Evolutionary conservation across 352 stramenopile genomes (phyloP).

Genomic region (Globisporangium recalcitrans): DNA sequence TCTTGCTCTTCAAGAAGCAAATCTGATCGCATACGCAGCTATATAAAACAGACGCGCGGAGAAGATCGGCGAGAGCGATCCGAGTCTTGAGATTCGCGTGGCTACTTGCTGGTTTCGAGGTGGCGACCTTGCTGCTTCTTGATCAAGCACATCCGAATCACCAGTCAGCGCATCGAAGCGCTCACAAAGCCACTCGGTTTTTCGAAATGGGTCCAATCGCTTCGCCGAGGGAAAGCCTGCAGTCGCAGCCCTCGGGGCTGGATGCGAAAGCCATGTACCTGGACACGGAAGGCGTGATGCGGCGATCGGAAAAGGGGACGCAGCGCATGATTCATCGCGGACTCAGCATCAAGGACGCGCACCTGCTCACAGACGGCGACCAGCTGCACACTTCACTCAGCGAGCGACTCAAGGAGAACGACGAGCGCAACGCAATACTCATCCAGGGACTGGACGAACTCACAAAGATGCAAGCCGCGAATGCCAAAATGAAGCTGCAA

Average conservation of each 20-base stretch:
- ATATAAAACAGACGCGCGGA: neutral
- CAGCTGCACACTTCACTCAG: constrained; percentile 22
- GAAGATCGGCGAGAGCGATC: neutral
- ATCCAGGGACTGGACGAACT: constrained; percentile 6
- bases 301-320: constrained; percentile 27
- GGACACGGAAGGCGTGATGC: constrained; percentile 24
- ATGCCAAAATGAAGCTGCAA: constrained; percentile 32
- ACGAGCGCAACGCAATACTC: constrained; percentile 5
- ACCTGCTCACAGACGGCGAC: constrained; percentile 19
- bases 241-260: constrained; percentile 4
- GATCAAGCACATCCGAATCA: neutral
- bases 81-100: neutral
- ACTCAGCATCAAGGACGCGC: constrained; percentile 29
- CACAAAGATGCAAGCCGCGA: constrained; percentile 14
- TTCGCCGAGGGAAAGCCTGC: neutral
- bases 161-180: neutral
- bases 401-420: constrained; percentile 6
- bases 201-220: neutral
- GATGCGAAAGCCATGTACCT: constrained; percentile 26
- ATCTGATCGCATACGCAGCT: constrained; percentile 1
- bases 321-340: constrained; percentile 32
- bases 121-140: neutral
- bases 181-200: neutral
- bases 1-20: neutral
- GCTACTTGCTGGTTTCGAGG: neutral